A percentile compares a stretch with the other conserved stretches of the same genome.
phyloP scores from a whole-genome alignment of 176 grass and related monocot genomes.

The Cenchrus purpureus region DNA sequence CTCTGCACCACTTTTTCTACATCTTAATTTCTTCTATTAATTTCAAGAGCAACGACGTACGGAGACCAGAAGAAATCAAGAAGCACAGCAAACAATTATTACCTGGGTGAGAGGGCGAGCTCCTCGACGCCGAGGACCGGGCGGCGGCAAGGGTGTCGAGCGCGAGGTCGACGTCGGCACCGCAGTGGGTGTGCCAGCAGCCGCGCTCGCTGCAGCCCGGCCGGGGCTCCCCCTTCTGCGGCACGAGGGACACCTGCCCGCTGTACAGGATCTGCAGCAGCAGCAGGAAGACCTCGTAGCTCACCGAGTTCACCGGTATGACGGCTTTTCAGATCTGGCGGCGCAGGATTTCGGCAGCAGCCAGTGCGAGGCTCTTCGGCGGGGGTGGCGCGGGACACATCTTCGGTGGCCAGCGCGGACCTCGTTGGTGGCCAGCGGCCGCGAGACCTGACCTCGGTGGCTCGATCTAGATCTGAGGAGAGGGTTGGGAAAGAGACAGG shows the following conservation, averaged over 20 bases:
- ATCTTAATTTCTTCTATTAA: too few relatives aligned
- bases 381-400: too few relatives aligned
- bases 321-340: not conserved
- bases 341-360: too few relatives aligned
- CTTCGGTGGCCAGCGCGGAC: too few relatives aligned
- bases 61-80: not conserved
- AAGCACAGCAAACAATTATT: not conserved
- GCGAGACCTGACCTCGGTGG: too few relatives aligned
- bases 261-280: slow-evolving; percentile 98
- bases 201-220: slow-evolving; percentile 81
- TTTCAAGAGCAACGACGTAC: not conserved
- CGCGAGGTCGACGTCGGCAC: slow-evolving; percentile 94
- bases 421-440: too few relatives aligned
- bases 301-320: slow-evolving; percentile 89
- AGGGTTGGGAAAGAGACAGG: too few relatives aligned
- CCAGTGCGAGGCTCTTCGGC: too few relatives aligned
- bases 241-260: slow-evolving; percentile 94
- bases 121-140: slow-evolving; percentile 89
- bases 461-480: too few relatives aligned
- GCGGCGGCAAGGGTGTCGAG: slow-evolving; percentile 88
- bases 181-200: slow-evolving; percentile 99
- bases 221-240: slow-evolving; percentile 92
- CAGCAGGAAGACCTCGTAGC: slow-evolving; percentile 97
- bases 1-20: too few relatives aligned
- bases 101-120: slow-evolving; percentile 92